Percentiles rank a stretch among this genome's conserved stretches.
These are phyloP conservation scores for Epichloe bromicola DNA, from an alignment of 2,329 filamentous ascomycete species.

Conservation along the genomic window DNA sequence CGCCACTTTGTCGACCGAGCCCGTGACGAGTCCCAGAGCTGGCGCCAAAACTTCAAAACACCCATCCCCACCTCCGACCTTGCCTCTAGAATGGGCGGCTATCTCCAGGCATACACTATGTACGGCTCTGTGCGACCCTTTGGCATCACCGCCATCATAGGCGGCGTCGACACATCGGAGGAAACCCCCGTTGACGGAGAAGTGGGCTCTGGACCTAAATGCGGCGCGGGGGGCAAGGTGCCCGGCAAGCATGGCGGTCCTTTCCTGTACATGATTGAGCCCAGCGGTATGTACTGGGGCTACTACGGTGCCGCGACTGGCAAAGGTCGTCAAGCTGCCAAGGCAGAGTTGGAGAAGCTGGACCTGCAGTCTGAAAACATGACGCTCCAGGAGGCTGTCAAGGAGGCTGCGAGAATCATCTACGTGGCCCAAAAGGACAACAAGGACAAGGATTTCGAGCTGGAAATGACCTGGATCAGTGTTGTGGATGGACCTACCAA, in stretches of 20 bases:
- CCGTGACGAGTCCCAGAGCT: constrained; percentile 81
- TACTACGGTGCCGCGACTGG: constrained; percentile 97
- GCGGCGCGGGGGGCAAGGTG: constrained; percentile 74
- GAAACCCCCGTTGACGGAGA: constrained; percentile 84
- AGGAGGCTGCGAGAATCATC: constrained; percentile 94
- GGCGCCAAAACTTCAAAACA: constrained; percentile 88
- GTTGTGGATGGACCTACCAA: constrained; percentile 73
- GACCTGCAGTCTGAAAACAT: constrained; percentile 68
- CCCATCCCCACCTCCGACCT: constrained; percentile 83
- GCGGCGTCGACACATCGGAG: constrained; percentile 81
- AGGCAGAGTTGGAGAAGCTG: constrained; percentile 96
- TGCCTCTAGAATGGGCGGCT: constrained; percentile 85
- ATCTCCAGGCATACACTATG: constrained; percentile 93
- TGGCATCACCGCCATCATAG: constrained; percentile 88
- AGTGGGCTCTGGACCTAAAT: constrained; percentile 67
- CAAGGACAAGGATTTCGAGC: constrained; percentile 99
- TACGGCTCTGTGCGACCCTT: constrained; percentile 96
- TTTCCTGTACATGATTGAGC: constrained; percentile 97
- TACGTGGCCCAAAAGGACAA: constrained; percentile 96
- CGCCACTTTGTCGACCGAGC: constrained; percentile 90
- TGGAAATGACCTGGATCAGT: constrained; percentile 99
- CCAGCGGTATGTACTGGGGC: constrained; percentile 93
- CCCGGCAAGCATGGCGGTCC: constrained; percentile 70
- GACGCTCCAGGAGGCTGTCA: constrained; percentile 75
- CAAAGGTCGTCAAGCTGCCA: constrained; percentile 91